Conservation (phyloP, 2,329 filamentous ascomycete genomes). For the Fusarium hainanense region DNA sequence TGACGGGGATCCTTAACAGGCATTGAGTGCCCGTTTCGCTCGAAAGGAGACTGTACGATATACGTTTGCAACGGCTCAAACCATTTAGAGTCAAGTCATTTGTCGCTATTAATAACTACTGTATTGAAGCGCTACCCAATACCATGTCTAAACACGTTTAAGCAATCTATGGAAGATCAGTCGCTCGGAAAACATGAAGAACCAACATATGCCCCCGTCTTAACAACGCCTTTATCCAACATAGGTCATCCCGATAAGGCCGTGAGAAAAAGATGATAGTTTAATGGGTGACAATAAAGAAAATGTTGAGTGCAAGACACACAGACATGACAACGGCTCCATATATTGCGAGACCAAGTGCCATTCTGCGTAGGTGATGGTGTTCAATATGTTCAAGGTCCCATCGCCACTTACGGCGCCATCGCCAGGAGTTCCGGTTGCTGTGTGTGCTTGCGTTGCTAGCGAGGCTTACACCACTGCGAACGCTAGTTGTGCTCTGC, state of each 20-base stretch:
- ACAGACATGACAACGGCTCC: slow-evolving; percentile 89
- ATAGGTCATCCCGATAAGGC: slow-evolving; percentile 30
- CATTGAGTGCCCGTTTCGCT: neutral
- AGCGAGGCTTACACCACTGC: slow-evolving; percentile 54
- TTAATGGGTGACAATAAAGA: slow-evolving; percentile 73
- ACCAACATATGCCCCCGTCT: slow-evolving; percentile 38
- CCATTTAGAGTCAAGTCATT: slow-evolving; percentile 8
- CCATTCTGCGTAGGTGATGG: slow-evolving; percentile 74
- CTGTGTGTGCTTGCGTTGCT: slow-evolving; percentile 46
- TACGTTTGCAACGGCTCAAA: slow-evolving; percentile 1
- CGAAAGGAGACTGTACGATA: slow-evolving; percentile 30
- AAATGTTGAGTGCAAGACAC: slow-evolving; percentile 86
- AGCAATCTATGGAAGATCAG: slow-evolving; percentile 29
- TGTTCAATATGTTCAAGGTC: slow-evolving; percentile 72
- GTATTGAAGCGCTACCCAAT: slow-evolving; percentile 39
- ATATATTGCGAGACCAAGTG: slow-evolving; percentile 82
- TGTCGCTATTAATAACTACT: slow-evolving; percentile 35
- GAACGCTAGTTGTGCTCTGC: slow-evolving; percentile 59
- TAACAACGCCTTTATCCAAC: slow-evolving; percentile 37
- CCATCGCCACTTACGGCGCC: slow-evolving; percentile 69
- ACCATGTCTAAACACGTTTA: slow-evolving; percentile 42
- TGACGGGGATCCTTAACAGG: neutral
- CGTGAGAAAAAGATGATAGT: slow-evolving; percentile 29
- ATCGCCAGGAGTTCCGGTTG: slow-evolving; percentile 55
- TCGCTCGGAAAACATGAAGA: slow-evolving; percentile 29